Evolutionary conservation across 352 stramenopile species (phyloP), one percentile per base, ranked within the genome.

Genomic region (Pythium phragmiticola): DNA sequence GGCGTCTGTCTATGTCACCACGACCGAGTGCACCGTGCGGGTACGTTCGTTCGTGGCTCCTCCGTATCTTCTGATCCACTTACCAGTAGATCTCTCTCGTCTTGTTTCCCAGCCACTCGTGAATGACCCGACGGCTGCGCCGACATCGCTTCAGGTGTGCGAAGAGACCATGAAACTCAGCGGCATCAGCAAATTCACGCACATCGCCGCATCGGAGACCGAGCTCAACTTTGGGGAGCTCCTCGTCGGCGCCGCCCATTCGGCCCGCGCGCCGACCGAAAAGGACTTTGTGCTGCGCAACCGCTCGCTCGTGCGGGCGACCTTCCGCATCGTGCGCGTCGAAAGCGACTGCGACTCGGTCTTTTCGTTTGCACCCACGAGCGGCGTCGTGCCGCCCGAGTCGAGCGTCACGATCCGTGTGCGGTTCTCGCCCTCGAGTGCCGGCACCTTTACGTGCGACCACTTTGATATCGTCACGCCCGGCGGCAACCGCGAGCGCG

Each of bases 391-490:
- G 3, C 65, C 69, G 1, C 85, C 90, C 33, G 87, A 97, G 55
- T 85, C 77, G n/a, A 77, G 71, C 21, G 48, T 89, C 37, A 59
- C 76, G 0, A 70, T 98, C 13, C 86, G 74, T 33, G 80, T 97
- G 19, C 70, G 71, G 3, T 98, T 96, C 65, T 82, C 72, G 37
- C 88, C 93, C 14, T 55, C 88, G 13, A 94, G 86, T 33, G 78
- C 81, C 0, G 93, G 94, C 3, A 94, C 73, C 11, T 98, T 96
- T 66, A 95, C 88, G 8, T 95, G 82, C 39, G 94, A 98, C 48
- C 81, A 95, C 63, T 98, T 96, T 64, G 72, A 96, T 23, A 83
- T 98, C 26, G 61, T 82, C 45, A 98, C 93, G 5, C 90, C 91
- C 0, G 91, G 92, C 36, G 91, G 92, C 5, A 97, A 97, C 63